These are phyloP conservation scores for Raddia distichophylla DNA, from an alignment of 176 grass and related monocot genomes.

Conservation along the genomic window DNA sequence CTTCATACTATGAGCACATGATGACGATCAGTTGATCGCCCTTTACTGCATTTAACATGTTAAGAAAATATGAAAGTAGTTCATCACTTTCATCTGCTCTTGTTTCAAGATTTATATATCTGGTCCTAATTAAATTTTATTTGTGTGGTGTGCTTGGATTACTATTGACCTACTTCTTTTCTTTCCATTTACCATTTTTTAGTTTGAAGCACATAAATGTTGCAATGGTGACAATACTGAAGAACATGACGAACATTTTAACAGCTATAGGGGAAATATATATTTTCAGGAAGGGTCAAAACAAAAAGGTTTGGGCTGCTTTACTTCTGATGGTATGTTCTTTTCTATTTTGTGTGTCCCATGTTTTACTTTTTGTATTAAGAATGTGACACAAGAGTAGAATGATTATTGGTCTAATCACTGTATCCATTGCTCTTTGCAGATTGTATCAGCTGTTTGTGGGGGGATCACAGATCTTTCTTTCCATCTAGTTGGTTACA, in stretches of 20 bases:
- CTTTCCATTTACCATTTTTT: slow-evolving; percentile 8
- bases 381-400: background rate
- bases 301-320: slow-evolving; percentile 83
- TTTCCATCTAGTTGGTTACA: slow-evolving; percentile 74
- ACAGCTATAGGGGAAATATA: slow-evolving; percentile 82
- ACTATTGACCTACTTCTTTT: background rate
- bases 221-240: slow-evolving; percentile 91
- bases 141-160: background rate
- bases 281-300: slow-evolving; percentile 76
- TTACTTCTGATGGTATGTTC: slow-evolving; percentile 75
- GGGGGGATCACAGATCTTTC: slow-evolving; percentile 82
- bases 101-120: background rate
- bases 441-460: slow-evolving; percentile 76
- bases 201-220: slow-evolving; percentile 96
- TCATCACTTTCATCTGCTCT: slow-evolving; percentile 10
- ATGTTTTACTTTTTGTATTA: slow-evolving; percentile 22
- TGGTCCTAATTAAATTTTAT: background rate
- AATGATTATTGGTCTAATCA: slow-evolving; percentile 6
- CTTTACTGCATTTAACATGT: slow-evolving; percentile 6
- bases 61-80: background rate
- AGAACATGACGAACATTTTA: slow-evolving; percentile 94
- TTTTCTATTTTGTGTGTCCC: slow-evolving; percentile 13
- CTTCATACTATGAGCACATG: background rate
- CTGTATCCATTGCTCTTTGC: slow-evolving; percentile 5
- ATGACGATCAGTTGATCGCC: background rate